phyloP scores from a whole-genome alignment of 768 basidiomycete species.

The Asterophora parasitica region DNA sequence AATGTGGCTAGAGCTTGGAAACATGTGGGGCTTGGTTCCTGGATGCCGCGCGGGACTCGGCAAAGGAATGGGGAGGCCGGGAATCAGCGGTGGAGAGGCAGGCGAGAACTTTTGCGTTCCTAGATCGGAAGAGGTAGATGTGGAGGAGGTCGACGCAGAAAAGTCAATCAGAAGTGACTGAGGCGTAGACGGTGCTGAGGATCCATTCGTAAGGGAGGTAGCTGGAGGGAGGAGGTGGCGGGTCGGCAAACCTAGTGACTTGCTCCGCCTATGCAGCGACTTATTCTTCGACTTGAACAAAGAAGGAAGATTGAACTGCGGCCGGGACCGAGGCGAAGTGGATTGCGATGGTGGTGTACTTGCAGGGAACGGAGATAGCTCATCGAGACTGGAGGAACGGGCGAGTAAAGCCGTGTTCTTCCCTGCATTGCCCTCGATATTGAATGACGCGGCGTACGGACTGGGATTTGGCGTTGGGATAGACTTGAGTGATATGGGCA shows the following conservation, averaged over 20 bases:
- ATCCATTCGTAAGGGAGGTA: not conserved
- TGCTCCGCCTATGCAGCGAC: conserved; percentile 17
- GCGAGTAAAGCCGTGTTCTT: conserved; percentile 13
- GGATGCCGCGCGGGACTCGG: conserved; percentile 5
- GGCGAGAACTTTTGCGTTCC: conserved; percentile 17
- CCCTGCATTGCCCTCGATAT: conserved; percentile 16
- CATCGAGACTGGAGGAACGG: conserved; percentile 20
- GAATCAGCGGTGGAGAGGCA: conserved; percentile 16
- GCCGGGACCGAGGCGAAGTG: conserved; percentile 12
- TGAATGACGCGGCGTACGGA: conserved; percentile 14
- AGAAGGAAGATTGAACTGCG: conserved; percentile 12
- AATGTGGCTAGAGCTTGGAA: conserved; percentile 1
- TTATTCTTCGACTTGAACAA: conserved; percentile 12
- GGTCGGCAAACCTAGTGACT: conserved; percentile 13
- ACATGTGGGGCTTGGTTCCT: not conserved
- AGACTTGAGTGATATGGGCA: conserved; percentile 18
- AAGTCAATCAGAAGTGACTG: conserved; percentile 19
- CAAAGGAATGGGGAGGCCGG: conserved; percentile 17
- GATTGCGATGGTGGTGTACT: conserved; percentile 5
- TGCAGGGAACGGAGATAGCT: conserved; percentile 9
- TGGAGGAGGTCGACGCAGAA: conserved; percentile 15
- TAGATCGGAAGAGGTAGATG: conserved; percentile 18
- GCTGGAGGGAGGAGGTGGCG: conserved; percentile 6
- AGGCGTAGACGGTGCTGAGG: conserved; percentile 14
- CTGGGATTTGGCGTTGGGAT: conserved; percentile 12